Evolutionary conservation across 2,329 filamentous ascomycete genomes (phyloP).

Genomic region (Apiospora marii): DNA sequence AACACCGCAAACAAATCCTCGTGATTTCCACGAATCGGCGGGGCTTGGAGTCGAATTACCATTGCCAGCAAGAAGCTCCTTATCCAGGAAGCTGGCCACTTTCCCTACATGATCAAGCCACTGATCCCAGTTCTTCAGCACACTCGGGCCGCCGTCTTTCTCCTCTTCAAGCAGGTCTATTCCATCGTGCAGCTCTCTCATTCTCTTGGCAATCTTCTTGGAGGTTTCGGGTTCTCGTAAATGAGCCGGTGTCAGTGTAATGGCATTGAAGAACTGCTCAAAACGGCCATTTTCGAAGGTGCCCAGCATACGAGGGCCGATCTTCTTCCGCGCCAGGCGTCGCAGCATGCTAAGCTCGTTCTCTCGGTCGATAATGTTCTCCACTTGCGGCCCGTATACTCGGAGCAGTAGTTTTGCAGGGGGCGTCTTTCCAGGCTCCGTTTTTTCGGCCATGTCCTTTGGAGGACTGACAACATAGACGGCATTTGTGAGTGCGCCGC

Average conservation of each 20-base stretch:
- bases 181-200: conserved; percentile 94
- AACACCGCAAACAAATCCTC: conserved; percentile 82
- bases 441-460: conserved; percentile 58
- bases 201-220: conserved; percentile 93
- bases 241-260: conserved; percentile 78
- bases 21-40: conserved; percentile 67
- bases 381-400: conserved; percentile 93
- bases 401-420: conserved; percentile 81
- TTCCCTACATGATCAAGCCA: conserved; percentile 76
- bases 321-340: conserved; percentile 88
- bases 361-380: conserved; percentile 93
- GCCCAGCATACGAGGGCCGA: conserved; percentile 88
- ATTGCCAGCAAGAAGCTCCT: conserved; percentile 61
- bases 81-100: conserved; percentile 63
- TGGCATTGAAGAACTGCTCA: conserved; percentile 90
- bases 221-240: conserved; percentile 84
- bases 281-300: conserved; percentile 96
- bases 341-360: conserved; percentile 87
- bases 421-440: conserved; percentile 49
- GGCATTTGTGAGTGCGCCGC: conserved; percentile 93
- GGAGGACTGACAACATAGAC: conserved; percentile 94
- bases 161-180: conserved; percentile 86
- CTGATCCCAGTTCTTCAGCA: conserved; percentile 94
- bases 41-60: conserved; percentile 38
- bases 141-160: conserved; percentile 77